phyloP scores from a whole-genome alignment of 441 rosid species.

The Aquilaria agallochum region DNA sequence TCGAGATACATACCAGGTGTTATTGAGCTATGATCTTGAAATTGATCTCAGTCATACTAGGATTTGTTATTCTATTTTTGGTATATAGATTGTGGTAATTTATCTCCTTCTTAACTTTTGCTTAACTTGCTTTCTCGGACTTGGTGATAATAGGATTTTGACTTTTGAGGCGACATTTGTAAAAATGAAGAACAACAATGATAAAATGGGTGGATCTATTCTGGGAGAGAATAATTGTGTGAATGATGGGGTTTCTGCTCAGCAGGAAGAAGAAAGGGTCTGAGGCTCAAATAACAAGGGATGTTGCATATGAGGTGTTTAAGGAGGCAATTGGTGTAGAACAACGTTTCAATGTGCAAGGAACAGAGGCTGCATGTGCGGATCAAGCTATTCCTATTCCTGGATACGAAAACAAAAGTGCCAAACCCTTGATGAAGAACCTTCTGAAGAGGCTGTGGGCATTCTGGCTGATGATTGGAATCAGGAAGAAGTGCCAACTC shows the following conservation, averaged over 20 bases:
- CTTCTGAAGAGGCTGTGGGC: slow-evolving; percentile 55
- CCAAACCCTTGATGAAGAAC: slow-evolving; percentile 35
- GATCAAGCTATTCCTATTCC: slow-evolving; percentile 9
- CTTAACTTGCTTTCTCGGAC: slow-evolving; percentile 6
- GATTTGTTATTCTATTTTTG: too few relatives aligned
- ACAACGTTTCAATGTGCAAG: slow-evolving; percentile 31
- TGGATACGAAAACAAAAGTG: slow-evolving; percentile 8
- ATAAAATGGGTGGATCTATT: slow-evolving; percentile 26
- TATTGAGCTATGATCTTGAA: too few relatives aligned
- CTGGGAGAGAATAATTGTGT: slow-evolving; percentile 20
- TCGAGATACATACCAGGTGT: too few relatives aligned
- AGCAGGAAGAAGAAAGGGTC: slow-evolving; percentile 29
- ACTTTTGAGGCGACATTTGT: slow-evolving; percentile 15
- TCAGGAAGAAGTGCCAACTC: slow-evolving; percentile 16
- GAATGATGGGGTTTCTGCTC: slow-evolving; percentile 27
- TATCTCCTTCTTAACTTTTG: not conserved
- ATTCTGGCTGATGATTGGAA: slow-evolving; percentile 21
- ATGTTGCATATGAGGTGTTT: slow-evolving; percentile 60
- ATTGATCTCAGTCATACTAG: too few relatives aligned
- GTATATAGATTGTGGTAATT: too few relatives aligned
- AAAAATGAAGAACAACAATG: slow-evolving; percentile 56
- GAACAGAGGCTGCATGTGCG: slow-evolving; percentile 12
- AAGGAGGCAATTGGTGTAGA: slow-evolving; percentile 62
- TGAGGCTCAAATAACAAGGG: slow-evolving; percentile 31
- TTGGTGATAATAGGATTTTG: slow-evolving; percentile 34